Conservation (phyloP, 192 early-diverging fungal genomes). For the Backusella parvicylindrica region DNA sequence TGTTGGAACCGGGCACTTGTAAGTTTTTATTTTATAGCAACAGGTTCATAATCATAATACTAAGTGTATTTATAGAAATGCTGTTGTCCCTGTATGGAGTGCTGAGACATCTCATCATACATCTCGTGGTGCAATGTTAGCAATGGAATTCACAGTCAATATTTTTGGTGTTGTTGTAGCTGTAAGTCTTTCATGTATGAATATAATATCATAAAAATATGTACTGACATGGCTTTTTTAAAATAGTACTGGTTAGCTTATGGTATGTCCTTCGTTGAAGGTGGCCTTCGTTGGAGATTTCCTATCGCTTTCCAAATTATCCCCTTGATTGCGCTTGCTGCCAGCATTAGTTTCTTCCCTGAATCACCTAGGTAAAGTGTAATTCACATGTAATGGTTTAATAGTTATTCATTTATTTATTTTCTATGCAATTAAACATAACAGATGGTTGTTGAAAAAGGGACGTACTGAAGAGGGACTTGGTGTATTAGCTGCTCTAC, state of each 20-base stretch:
- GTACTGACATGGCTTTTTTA: not conserved
- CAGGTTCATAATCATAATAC: not conserved
- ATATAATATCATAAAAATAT: not conserved
- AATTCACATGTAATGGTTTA: not conserved
- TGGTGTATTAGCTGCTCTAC: conserved; percentile 23
- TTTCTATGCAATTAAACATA: not conserved
- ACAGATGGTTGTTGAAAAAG: conserved; percentile 24
- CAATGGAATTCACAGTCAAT: conserved; percentile 29
- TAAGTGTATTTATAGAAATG: conserved; percentile 8
- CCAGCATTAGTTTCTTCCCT: conserved; percentile 25
- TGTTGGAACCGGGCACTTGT: conserved; percentile 29
- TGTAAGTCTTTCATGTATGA: conserved; percentile 1
- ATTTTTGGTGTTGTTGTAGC: conserved; percentile 32
- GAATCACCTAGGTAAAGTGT: not conserved
- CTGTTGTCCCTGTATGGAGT: conserved; percentile 32
- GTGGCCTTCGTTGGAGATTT: conserved; percentile 28
- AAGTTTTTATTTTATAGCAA: not conserved
- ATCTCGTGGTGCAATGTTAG: conserved; percentile 22
- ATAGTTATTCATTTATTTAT: not conserved
- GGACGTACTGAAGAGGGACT: conserved; percentile 24
- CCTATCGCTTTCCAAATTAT: conserved; percentile 28
- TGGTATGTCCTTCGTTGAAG: conserved; percentile 20
- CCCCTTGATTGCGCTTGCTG: conserved; percentile 7
- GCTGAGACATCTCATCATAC: conserved; percentile 31
- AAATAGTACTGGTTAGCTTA: conserved; percentile 23